Evolutionary conservation across 129 eudicot genomes (phyloP), one percentile per base, ranked within the genome.

Genomic region (Tagetes erecta): DNA sequence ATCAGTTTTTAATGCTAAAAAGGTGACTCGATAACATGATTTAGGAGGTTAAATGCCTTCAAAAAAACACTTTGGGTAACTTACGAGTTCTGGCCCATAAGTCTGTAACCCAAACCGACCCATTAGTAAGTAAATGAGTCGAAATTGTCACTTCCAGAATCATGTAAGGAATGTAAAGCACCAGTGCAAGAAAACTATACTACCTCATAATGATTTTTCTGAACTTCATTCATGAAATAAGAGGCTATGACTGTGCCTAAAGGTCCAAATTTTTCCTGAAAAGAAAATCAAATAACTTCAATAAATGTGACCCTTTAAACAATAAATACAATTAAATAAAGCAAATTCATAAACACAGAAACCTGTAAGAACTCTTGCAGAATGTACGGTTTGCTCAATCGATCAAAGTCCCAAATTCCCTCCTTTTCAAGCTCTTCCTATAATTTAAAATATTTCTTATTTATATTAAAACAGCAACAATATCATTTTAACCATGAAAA

Each of bases 391-490:
- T 79, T 87, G 82, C 87, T 87, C 81, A 95, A 74, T 56, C 99
- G 96, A 72, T 95, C 82, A 57, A 95, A 88, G 76, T 95, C 99
- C 97, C 96, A 88, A 80, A 95, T 76, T 57, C 99, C 99, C 81
- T 95, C 99, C 66, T 67, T 87, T 71, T 95, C 99, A 70, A 95
- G 97, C 78, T 95, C 99, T 84, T 91, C 99, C 99, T 95, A 70
- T 53, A 83, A 80, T 57, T 37, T 30, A 8, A 79, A 55, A 37
- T 71, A 14, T 34, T 55, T 37, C 44, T 56, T 69, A 30, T 71
- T 49, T 2, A 57, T 58, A 69, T 33, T 51, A 72, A 60, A 70
- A 68, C 39, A 74, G 8, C 49, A 67, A 50, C 12, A 51, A 37
- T 50, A 27, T 36, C 11, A n/a, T 52, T 51, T 57, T 13, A 7